Evolutionary conservation across 106 monocot genomes (phyloP), one percentile per base, ranked within the genome.

Genomic region (Ottelia alismoides): DNA sequence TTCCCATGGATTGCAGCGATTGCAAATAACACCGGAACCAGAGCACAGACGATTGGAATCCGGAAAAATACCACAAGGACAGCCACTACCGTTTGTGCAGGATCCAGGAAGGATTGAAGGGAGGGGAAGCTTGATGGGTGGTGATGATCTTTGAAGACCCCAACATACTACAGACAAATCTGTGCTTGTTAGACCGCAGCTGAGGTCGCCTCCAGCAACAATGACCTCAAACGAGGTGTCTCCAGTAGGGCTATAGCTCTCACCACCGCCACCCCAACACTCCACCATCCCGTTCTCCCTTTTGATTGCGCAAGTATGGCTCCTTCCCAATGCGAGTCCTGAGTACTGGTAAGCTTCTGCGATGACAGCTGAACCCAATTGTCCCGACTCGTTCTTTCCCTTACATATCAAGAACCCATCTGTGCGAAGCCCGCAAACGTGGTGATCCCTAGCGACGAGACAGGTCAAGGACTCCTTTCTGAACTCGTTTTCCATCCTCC

Each of bases 121-220:
- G 17, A 89, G 49, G 2, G 68, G 63, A 29, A 79, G 52, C 0
- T 6, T 23, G 0, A 28, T 27, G 28, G 69, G 11, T 17, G 56
- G 48, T 23, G 68, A 60, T 4, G 5, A n/a, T 25, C 23, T 20
- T 43, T 69, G 25, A 0, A 73, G 53, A 11, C 44, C 31, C 96
- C 96, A 96, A 58, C 96, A 96, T 0, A 82, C n/a, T 16, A 89
- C 71, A 7, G 76, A 72, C 22, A 82, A 72, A 62, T 85, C 82
- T 10, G 0, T 2, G 5, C 69, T 66, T 1, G 52, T 57, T 14
- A 96, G 43, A 2, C 85, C 96, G 55, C 96, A 96, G n/a, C 85
- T 85, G 31, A 78, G 73, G 25, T 96, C 65, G 0, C 72, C 88
- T 7, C 82, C 84, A 18, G 96, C 78, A 25, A 77, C 81, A 51